Conservation (phyloP, 345 rosid genomes). For the Hibiscus tridactylites region DNA sequence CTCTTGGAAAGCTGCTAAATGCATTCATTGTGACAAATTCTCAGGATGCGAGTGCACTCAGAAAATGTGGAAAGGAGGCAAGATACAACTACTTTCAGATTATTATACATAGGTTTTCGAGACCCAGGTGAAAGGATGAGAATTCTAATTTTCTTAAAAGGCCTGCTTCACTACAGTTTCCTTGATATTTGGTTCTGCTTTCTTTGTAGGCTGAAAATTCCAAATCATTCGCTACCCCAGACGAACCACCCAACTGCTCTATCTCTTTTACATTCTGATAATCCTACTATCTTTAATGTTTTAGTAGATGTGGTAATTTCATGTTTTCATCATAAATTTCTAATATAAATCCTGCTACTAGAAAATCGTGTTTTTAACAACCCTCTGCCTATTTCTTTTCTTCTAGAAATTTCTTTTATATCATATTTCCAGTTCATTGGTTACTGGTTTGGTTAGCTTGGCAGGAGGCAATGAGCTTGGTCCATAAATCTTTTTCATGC, state of each 20-base stretch:
- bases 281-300: slow-evolving; percentile 74
- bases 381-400: not conserved
- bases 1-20: slow-evolving; percentile 75
- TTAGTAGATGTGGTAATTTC: slow-evolving; percentile 80
- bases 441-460: not conserved
- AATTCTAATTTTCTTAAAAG: not conserved
- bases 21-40: slow-evolving; percentile 91
- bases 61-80: slow-evolving; percentile 68
- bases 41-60: slow-evolving; percentile 56
- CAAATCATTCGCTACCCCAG: slow-evolving; percentile 70
- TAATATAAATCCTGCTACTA: not conserved
- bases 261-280: slow-evolving; percentile 60
- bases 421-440: not conserved
- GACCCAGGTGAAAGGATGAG: slow-evolving; percentile 55
- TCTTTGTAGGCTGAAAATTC: slow-evolving; percentile 57
- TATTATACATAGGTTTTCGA: slow-evolving; percentile 73
- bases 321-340: not conserved
- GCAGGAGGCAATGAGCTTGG: not conserved
- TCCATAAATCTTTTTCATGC: not conserved
- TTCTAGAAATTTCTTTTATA: not conserved
- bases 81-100: slow-evolving; percentile 59
- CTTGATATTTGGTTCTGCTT: slow-evolving; percentile 15
- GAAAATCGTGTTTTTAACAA: not conserved
- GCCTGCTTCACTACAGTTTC: slow-evolving; percentile 5
- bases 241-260: slow-evolving; percentile 77